Conservation (phyloP, 306 rosid species). For the Geum urbanum region DNA sequence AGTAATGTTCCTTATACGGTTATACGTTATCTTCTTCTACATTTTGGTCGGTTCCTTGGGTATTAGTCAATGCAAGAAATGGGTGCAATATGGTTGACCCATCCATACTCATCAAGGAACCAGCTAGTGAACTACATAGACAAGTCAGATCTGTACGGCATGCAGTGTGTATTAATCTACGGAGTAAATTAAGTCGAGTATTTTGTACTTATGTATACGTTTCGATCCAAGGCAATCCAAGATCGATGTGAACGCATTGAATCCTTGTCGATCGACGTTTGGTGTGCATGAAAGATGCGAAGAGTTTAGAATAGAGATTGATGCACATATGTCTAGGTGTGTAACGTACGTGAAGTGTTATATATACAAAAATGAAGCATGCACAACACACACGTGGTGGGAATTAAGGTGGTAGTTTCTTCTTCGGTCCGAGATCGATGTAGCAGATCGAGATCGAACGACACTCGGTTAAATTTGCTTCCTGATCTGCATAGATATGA, state of each 20-base stretch:
- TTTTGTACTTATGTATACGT: background rate
- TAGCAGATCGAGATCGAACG: no score
- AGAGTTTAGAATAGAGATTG: no score
- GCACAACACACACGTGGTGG: conserved; percentile 10
- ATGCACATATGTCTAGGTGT: no score
- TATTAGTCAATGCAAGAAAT: background rate
- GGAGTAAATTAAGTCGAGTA: background rate
- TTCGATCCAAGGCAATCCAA: conserved; percentile 7
- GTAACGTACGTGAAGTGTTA: no score
- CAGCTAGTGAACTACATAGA: background rate
- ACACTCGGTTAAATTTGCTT: no score
- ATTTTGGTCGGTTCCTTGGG: background rate
- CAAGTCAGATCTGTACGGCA: background rate
- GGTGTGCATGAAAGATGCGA: background rate
- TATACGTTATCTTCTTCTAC: background rate
- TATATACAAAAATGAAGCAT: background rate
- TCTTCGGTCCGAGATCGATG: background rate
- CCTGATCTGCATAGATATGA: background rate
- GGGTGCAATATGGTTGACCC: background rate
- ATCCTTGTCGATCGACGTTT: background rate
- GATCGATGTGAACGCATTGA: conserved; percentile 4
- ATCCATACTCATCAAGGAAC: background rate
- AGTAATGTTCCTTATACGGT: no score
- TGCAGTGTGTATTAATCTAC: background rate
- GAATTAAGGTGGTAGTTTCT: background rate